These are phyloP conservation scores for Dittrichia graveolens DNA, from an alignment of 129 eudicot genomes.

Conservation along the genomic window DNA sequence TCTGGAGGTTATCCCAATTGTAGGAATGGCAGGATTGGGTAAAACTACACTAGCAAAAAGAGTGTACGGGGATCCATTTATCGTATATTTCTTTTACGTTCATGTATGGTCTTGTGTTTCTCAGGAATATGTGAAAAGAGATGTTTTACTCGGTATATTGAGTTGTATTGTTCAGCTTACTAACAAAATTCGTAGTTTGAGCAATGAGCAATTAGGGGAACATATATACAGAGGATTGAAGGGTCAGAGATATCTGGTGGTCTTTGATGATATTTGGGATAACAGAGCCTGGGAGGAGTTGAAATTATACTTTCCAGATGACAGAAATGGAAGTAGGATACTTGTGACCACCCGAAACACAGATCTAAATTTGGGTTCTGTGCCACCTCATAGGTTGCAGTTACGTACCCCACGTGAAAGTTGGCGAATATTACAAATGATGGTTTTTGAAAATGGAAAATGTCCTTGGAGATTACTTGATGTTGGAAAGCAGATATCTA, in stretches of 20 bases:
- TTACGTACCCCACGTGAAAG: conserved; percentile 28
- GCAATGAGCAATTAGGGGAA: conserved; percentile 34
- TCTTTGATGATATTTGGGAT: conserved; percentile 52
- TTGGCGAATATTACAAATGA: conserved; percentile 37
- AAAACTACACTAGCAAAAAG: conserved; percentile 48
- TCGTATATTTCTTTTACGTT: conserved; percentile 32
- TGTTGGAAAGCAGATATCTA: conserved; percentile 36
- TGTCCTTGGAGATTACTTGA: conserved; percentile 36
- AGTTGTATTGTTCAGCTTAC: conserved; percentile 10
- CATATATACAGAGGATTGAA: conserved; percentile 28
- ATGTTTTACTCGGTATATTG: conserved; percentile 33
- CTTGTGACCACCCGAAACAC: conserved; percentile 32
- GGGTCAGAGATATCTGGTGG: conserved; percentile 39
- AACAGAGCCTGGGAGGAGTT: conserved; percentile 27
- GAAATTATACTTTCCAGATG: conserved; percentile 37
- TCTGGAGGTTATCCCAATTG: conserved; percentile 37
- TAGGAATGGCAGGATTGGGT: conserved; percentile 57
- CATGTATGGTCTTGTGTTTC: conserved; percentile 40
- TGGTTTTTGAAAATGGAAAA: conserved; percentile 23
- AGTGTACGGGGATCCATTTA: conserved; percentile 32
- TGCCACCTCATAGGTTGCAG: conserved; percentile 16
- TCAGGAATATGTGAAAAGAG: conserved; percentile 33
- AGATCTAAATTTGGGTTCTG: not conserved
- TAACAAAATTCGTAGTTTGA: conserved; percentile 9
- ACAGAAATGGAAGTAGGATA: conserved; percentile 36